phyloP scores from a whole-genome alignment of 306 rosid species.

The Canavalia gladiata region DNA sequence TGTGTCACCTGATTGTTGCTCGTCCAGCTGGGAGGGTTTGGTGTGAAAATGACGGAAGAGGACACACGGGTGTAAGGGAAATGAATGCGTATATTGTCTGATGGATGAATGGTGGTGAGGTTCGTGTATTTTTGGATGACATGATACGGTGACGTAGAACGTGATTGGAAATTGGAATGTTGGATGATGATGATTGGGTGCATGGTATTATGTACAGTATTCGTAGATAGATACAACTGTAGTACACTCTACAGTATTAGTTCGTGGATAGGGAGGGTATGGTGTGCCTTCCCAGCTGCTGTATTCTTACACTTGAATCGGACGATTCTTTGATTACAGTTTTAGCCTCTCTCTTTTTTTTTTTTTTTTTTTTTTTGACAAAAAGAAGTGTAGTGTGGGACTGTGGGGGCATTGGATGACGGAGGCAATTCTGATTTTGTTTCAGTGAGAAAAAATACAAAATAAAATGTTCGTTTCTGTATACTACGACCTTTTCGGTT shows the following conservation, averaged over 20 bases:
- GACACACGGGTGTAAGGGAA: constrained; percentile 32
- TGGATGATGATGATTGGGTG: neutral
- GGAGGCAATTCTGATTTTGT: neutral
- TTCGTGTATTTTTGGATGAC: neutral
- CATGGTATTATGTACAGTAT: constrained; percentile 14
- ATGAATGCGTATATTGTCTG: neutral
- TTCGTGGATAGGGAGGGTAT: neutral
- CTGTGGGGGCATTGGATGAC: neutral
- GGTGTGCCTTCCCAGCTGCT: neutral
- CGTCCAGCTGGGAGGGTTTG: neutral
- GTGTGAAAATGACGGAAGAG: constrained; percentile 41
- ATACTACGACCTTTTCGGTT: no score
- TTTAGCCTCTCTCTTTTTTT: neutral
- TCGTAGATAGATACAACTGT: neutral
- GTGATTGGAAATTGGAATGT: neutral
- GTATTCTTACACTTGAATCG: neutral
- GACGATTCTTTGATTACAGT: neutral
- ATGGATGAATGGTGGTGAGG: constrained; percentile 1
- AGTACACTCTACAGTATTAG: neutral
- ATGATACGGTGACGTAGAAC: constrained; percentile 13
- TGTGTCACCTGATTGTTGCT: constrained; percentile 3
- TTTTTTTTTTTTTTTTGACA: neutral
- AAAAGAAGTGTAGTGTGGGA: neutral
- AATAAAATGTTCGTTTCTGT: no score
- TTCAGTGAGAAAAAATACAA: neutral